A percentile compares a stretch with the other conserved stretches of the same genome.
Conservation (phyloP, 2,329 filamentous ascomycete genomes). For the Clarireedia monteithiana region DNA sequence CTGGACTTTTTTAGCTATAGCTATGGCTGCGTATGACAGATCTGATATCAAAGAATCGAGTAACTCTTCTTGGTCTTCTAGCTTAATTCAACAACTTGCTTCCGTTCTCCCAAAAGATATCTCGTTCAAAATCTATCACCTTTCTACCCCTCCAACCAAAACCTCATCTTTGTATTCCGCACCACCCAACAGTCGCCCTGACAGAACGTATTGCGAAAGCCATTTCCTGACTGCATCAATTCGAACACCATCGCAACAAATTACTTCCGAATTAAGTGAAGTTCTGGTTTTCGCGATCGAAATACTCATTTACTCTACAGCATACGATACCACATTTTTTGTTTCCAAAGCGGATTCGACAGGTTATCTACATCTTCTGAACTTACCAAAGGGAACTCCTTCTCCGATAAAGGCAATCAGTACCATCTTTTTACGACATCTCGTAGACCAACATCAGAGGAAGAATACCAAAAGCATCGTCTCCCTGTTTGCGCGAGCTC, state of each 20-base stretch:
- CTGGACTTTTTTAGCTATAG: slow-evolving; percentile 21
- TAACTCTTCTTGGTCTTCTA: slow-evolving; percentile 14
- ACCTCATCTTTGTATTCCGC: slow-evolving; percentile 73
- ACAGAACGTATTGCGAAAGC: slow-evolving; percentile 77
- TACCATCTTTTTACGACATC: slow-evolving; percentile 66
- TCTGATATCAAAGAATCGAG: slow-evolving; percentile 16
- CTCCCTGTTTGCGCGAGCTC: slow-evolving; percentile 85
- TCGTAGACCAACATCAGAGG: slow-evolving; percentile 60
- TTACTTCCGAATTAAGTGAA: slow-evolving; percentile 20
- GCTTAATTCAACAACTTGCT: slow-evolving; percentile 25
- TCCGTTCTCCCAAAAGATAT: slow-evolving; percentile 42
- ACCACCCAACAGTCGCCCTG: slow-evolving; percentile 60
- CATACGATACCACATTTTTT: slow-evolving; percentile 76
- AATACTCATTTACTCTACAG: slow-evolving; percentile 78
- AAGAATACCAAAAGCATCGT: slow-evolving; percentile 63
- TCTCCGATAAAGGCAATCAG: slow-evolving; percentile 71
- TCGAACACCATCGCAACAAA: slow-evolving; percentile 16
- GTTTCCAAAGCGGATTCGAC: slow-evolving; percentile 97
- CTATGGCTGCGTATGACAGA: slow-evolving; percentile 26
- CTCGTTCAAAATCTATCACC: slow-evolving; percentile 68
- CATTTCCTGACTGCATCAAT: slow-evolving; percentile 65
- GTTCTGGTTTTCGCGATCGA: slow-evolving; percentile 80
- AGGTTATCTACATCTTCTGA: slow-evolving; percentile 66
- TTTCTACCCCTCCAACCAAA: slow-evolving; percentile 74
- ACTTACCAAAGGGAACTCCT: slow-evolving; percentile 51